Conservation (phyloP, 2,329 filamentous ascomycete species). For the Bipolaris sorokiniana region DNA sequence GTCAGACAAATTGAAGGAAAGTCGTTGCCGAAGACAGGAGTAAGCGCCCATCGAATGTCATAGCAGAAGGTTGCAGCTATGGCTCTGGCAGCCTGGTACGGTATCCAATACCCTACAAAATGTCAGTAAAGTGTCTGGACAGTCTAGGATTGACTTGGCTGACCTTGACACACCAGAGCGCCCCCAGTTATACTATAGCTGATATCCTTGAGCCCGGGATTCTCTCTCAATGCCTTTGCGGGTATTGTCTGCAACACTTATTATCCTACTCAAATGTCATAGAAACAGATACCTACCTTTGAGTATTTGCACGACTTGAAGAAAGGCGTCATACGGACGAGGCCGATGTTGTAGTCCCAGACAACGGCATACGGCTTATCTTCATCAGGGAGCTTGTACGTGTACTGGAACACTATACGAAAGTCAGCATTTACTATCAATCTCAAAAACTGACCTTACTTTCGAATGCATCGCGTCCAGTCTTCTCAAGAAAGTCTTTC, state of each 20-base stretch:
- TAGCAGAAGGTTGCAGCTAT: constrained; percentile 90
- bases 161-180: constrained; percentile 79
- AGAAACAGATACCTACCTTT: constrained; percentile 66
- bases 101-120: constrained; percentile 89
- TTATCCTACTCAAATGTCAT: constrained; percentile 3
- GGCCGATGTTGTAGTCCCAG: constrained; percentile 96
- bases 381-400: constrained; percentile 71
- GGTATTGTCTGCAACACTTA: constrained; percentile 73
- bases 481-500: constrained; percentile 85
- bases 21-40: constrained; percentile 84
- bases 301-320: constrained; percentile 89
- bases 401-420: constrained; percentile 77
- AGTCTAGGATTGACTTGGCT: constrained; percentile 2
- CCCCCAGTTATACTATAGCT: constrained; percentile 95
- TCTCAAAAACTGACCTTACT: constrained; percentile 60
- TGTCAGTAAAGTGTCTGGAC: constrained; percentile 10
- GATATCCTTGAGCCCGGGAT: constrained; percentile 84
- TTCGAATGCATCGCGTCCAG: constrained; percentile 86
- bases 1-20: constrained; percentile 77
- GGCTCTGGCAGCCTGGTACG: constrained; percentile 82
- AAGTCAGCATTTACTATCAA: constrained; percentile 16
- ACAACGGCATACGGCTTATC: constrained; percentile 76
- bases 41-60: constrained; percentile 80
- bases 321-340: constrained; percentile 91
- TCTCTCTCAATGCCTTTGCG: constrained; percentile 72